Evolutionary conservation across 768 basidiomycete genomes (phyloP).

Genomic region (Agaricus sinodeliciosus): DNA sequence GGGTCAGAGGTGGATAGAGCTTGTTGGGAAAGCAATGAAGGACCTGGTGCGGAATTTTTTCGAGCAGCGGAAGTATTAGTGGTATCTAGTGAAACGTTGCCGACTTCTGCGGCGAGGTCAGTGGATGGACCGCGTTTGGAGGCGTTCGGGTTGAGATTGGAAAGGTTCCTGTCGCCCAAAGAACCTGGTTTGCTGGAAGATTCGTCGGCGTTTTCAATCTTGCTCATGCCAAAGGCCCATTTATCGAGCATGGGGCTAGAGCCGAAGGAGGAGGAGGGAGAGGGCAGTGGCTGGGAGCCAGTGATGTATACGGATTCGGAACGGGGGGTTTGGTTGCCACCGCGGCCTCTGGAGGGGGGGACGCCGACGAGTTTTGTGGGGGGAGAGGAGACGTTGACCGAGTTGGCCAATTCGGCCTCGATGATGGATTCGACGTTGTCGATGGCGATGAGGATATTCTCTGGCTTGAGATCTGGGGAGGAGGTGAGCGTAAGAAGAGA

Average conservation of each 20-base stretch:
- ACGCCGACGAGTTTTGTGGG: constrained; percentile 83
- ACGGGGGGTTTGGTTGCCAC: constrained; percentile 94
- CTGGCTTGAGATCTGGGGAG: constrained; percentile 82
- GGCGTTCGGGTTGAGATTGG: background rate
- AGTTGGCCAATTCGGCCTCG: constrained; percentile 62
- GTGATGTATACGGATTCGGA: constrained; percentile 77
- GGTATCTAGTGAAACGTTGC: constrained; percentile 33
- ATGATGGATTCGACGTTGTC: constrained; percentile 96
- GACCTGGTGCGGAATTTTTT: constrained; percentile 33
- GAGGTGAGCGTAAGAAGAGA: constrained; percentile 6
- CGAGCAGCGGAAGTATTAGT: constrained; percentile 23
- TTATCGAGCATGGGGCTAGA: constrained; percentile 73
- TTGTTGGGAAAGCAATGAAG: constrained; percentile 71
- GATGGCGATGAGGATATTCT: constrained; percentile 95
- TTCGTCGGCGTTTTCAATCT: constrained; percentile 53
- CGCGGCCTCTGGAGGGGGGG: constrained; percentile 85
- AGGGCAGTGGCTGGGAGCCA: constrained; percentile 89
- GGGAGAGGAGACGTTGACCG: constrained; percentile 38
- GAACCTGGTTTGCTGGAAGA: constrained; percentile 18
- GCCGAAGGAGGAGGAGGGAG: constrained; percentile 68
- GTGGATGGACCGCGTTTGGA: constrained; percentile 19
- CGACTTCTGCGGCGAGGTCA: constrained; percentile 31
- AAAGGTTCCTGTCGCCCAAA: constrained; percentile 2
- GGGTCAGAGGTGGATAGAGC: constrained; percentile 32
- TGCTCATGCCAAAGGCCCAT: constrained; percentile 89